Evolutionary conservation across 1,139 yeast genomes (phyloP).

Genomic region (Hyphopichia khmerensis): DNA sequence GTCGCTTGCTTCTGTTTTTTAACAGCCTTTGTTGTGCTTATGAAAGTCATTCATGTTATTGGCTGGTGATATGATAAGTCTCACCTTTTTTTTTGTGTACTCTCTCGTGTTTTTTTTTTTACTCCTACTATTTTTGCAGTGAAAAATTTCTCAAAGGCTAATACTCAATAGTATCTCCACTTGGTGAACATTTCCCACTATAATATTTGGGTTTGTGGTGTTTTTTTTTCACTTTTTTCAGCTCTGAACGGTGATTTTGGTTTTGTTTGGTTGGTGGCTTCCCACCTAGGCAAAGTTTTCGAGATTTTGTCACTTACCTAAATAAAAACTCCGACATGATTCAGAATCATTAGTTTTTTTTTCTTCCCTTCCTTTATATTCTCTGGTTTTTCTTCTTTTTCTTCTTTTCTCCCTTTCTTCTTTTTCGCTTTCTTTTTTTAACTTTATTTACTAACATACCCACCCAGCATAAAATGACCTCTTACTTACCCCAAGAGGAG

Average conservation of each 20-base stretch:
- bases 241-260: not conserved
- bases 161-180: too few species aligned
- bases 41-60: not conserved
- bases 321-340: not conserved
- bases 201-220: too few species aligned
- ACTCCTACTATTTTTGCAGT: not conserved
- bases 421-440: not conserved
- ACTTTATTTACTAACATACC: not conserved
- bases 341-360: not conserved
- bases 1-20: not conserved
- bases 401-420: not conserved
- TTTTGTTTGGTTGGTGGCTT: not conserved
- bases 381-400: not conserved
- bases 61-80: constrained; percentile 1
- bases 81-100: not conserved
- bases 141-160: not conserved
- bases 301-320: too few species aligned
- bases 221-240: not conserved
- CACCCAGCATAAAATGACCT: constrained; percentile 17
- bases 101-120: not conserved
- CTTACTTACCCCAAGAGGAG: constrained; percentile 43
- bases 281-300: too few species aligned
- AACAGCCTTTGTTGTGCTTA: constrained; percentile 1
- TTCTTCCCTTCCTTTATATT: not conserved
- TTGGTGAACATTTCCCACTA: too few species aligned